Conservation (phyloP, 2,329 filamentous ascomycete genomes). For the Pseudocercospora macadamiae region DNA sequence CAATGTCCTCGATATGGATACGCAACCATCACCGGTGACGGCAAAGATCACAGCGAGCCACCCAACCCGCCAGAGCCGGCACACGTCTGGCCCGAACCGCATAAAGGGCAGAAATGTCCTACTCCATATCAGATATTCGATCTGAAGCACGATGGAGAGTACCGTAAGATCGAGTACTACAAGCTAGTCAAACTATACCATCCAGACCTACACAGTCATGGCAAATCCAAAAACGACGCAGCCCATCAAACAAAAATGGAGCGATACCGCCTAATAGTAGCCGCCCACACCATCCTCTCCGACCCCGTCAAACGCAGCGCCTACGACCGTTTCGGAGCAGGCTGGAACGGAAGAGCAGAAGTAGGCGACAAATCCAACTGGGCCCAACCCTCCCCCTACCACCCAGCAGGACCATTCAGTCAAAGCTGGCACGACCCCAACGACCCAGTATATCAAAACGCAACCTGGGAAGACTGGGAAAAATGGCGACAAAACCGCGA, state of each 20-base stretch:
- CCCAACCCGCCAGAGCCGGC: conserved; percentile 31
- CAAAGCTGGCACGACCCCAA: conserved; percentile 42
- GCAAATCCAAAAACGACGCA: conserved; percentile 49
- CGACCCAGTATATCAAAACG: conserved; percentile 67
- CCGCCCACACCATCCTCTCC: conserved; percentile 85
- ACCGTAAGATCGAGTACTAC: conserved; percentile 84
- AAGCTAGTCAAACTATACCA: conserved; percentile 95
- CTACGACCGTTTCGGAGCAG: conserved; percentile 80
- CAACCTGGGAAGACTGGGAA: conserved; percentile 98
- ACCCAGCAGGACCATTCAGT: conserved; percentile 38
- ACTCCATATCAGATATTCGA: conserved; percentile 91
- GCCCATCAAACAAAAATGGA: conserved; percentile 71
- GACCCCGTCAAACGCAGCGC: conserved; percentile 75
- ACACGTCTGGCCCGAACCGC: conserved; percentile 39
- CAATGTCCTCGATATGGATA: conserved; percentile 28
- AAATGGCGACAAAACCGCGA: conserved; percentile 63
- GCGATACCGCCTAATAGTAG: conserved; percentile 84
- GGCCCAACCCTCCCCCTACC: conserved; percentile 24
- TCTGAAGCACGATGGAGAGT: conserved; percentile 63
- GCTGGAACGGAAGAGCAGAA: conserved; percentile 66
- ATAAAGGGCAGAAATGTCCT: conserved; percentile 52
- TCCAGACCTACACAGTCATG: conserved; percentile 62
- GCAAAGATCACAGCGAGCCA: conserved; percentile 24
- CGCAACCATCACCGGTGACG: conserved; percentile 38
- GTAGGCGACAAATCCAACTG: conserved; percentile 22